Base-by-base conservation (phyloP, 352 stramenopile genomes). In the Globisporangium cederbergense region DNA sequence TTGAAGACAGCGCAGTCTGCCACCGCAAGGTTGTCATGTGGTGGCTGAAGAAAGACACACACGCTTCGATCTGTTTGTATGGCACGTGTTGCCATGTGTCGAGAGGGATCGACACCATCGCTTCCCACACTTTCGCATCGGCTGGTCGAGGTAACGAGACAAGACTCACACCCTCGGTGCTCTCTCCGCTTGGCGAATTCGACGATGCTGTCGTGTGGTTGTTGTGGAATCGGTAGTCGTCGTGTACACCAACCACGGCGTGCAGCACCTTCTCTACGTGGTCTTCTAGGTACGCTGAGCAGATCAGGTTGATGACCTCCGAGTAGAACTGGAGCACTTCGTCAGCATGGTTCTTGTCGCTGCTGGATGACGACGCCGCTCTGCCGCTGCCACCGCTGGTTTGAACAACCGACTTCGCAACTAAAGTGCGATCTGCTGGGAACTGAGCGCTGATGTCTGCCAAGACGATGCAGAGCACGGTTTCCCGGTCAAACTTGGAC, bases 211-310 rank as follows among this genome's bases (percentile, higher is more conserved):
- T 68, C 49, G 67, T 14, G 38, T 61, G 54, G 8, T 38, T 62
- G 53, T 49, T 79, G 61, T 83, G 75, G 60, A 92, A 92, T 28
- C 82, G 81, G 40, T 95, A 94, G 55, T 93, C 83, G 32, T 93
- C 83, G 14, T 95, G 81, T 1, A 93, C 76, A 1, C 86, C 88
- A 50, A 95, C 86, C 8, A 96, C 52, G 25, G 86, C 80, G 58
- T 92, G 85, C 0, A 96, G 64, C 34, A 95, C 76, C 58, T 91
- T 92, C 66, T 96, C 88, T 3, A 88, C 67, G 61, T 96, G 88
- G 46, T 96, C 88, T 57, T 83, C 83, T 7, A 96, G 56, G 69
- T 90, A 62, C n/a, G 62, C 43, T 25, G 70, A 71, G 52, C 83
- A 93, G 22, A 96, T 86, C 16, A 91, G 50, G 22, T 89, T 72